Percentiles rank a stretch among this genome's conserved stretches.
Conservation (phyloP, 768 basidiomycete species). For the Glaciozyma antarctica region DNA sequence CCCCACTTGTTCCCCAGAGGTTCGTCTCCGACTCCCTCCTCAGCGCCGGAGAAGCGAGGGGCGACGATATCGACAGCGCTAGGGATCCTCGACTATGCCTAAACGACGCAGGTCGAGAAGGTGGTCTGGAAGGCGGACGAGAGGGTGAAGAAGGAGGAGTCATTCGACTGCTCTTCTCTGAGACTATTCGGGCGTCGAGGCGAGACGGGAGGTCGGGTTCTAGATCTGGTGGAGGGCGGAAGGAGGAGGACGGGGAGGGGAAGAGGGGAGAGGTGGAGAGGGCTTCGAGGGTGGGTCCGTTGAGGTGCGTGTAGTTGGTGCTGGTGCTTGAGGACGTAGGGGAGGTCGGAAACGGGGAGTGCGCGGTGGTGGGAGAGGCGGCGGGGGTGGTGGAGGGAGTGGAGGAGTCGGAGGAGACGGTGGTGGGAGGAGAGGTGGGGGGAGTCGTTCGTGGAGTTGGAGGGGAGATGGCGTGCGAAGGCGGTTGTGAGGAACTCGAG, state of each 20-base stretch:
- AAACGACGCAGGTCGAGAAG: background rate
- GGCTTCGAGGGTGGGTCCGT: background rate
- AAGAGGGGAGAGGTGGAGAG: background rate
- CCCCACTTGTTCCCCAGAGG: background rate
- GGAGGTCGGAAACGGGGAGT: background rate
- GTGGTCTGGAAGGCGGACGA: background rate
- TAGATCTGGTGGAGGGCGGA: background rate
- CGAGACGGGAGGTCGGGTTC: too few species aligned
- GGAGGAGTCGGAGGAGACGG: too few species aligned
- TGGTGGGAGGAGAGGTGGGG: background rate
- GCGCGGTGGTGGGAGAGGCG: background rate
- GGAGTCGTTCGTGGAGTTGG: background rate
- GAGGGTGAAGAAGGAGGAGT: background rate
- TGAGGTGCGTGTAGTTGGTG: background rate
- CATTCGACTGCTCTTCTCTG: background rate
- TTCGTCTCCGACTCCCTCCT: too few species aligned
- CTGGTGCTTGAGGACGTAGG: too few species aligned
- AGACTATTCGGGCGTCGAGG: too few species aligned
- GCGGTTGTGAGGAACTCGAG: background rate
- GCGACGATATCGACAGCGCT: too few species aligned
- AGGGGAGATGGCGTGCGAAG: background rate
- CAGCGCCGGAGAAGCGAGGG: background rate
- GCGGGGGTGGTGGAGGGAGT: too few species aligned
- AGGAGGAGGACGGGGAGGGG: constrained; percentile 3
- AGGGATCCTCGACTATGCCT: too few species aligned